These are phyloP conservation scores for Rhodosporidiobolus sp. DNA, from an alignment of 768 basidiomycete species.

Conservation along the genomic window DNA sequence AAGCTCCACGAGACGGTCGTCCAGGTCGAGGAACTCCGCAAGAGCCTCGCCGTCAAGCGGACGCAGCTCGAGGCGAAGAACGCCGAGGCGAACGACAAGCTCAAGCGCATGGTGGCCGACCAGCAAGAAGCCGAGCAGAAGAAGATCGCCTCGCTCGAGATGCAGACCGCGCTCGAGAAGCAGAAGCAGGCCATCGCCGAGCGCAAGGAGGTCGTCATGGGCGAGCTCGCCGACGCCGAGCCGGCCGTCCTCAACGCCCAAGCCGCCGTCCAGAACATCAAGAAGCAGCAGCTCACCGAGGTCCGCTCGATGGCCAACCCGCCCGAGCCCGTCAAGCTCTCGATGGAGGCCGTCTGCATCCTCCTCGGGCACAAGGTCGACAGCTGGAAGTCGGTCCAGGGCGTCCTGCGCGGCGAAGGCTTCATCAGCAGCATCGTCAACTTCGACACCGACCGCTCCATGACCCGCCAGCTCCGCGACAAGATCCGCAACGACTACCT, in stretches of 20 bases:
- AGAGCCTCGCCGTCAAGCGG: slow-evolving; percentile 89
- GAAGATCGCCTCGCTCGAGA: slow-evolving; percentile 91
- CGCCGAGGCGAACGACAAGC: slow-evolving; percentile 91
- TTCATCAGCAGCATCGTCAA: slow-evolving; percentile 94
- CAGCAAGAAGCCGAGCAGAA: slow-evolving; percentile 99
- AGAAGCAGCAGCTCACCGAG: slow-evolving; percentile 90
- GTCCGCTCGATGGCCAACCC: slow-evolving; percentile 98
- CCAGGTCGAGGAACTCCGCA: slow-evolving; percentile 92
- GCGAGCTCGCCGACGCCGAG: slow-evolving; percentile 93
- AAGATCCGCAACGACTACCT: slow-evolving; percentile 90
- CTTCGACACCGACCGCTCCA: slow-evolving; percentile 85
- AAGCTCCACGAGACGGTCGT: slow-evolving; percentile 93
- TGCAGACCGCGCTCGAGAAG: slow-evolving; percentile 86
- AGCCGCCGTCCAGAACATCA: slow-evolving; percentile 94
- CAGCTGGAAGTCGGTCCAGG: slow-evolving; percentile 91
- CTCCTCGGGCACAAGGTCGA: slow-evolving; percentile 95
- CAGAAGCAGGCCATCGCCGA: slow-evolving; percentile 87
- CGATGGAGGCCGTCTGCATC: slow-evolving; percentile 98
- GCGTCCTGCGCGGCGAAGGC: slow-evolving; percentile 91
- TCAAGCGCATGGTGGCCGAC: slow-evolving; percentile 95
- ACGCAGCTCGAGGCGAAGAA: slow-evolving; percentile 89
- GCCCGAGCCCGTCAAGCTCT: slow-evolving; percentile 92
- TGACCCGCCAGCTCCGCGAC: slow-evolving; percentile 85
- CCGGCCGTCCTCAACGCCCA: slow-evolving; percentile 94
- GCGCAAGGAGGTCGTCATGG: slow-evolving; percentile 82